Evolutionary conservation across 257 asterid genomes (phyloP), one percentile per base, ranked within the genome.

Genomic region (Plantago elongata): DNA sequence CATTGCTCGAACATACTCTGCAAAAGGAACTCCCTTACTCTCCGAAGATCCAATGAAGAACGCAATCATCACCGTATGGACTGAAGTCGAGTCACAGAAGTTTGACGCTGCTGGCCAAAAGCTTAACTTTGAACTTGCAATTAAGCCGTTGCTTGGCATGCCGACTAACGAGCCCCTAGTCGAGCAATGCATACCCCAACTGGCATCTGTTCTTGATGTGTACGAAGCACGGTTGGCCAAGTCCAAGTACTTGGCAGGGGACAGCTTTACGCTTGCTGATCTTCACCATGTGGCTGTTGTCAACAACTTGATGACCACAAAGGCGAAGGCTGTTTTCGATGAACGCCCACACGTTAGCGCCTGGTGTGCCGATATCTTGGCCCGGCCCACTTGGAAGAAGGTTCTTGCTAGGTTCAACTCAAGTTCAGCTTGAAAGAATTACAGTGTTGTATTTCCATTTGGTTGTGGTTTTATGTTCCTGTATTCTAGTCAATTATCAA

Each of bases 301-400:
- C 9, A 50, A 70, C 17, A 70, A 60, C 71, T 72, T 73, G 75
- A 10, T 57, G 54, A 69, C 58, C 5, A 79, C 80, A 0, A 77
- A 75, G 69, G 70, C 51, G 3, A 73, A 81, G 72, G 69, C 70
- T 1, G 51, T 81, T 72, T 75, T 84, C 55, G 81, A 71, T 3
- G 59, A 60, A 4, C 74, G 83, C 45, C 86, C 88, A 1, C 55
- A 45, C 13, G 79, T 79, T 6, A 44, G 62, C 11, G 77, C 84
- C 0, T 81, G 92, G 88, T 63, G 67, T 1, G 67, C 65, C 10
- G 60, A 66, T 22, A 49, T 84, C 68, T 52, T 70, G 80, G 79
- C 78, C 57, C 78, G 88, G 51, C 78, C 84, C 40, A 82, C 88
- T 45, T 76, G 76, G 82, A 22, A 65, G 38, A 81, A 78, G 80